A percentile compares a stretch with the other conserved stretches of the same genome.
These are phyloP conservation scores for Croton setiger DNA, from an alignment of 441 rosid species.

Conservation along the genomic window DNA sequence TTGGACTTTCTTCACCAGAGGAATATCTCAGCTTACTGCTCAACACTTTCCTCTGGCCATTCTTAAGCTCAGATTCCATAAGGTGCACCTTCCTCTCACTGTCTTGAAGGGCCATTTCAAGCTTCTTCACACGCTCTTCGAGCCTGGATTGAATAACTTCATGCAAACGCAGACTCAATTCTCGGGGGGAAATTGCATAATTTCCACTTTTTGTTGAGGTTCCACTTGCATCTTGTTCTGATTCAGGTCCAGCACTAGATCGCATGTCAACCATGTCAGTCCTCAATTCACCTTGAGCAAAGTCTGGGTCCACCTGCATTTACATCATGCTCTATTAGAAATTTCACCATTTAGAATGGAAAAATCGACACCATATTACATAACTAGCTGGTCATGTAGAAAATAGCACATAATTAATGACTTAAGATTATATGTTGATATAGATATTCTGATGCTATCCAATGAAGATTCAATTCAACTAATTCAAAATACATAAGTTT, in stretches of 20 bases:
- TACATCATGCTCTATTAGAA: slow-evolving; percentile 11
- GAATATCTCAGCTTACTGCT: slow-evolving; percentile 31
- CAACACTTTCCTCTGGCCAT: slow-evolving; percentile 31
- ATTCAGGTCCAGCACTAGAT: slow-evolving; percentile 31
- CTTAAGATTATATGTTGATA: background rate
- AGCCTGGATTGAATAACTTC: slow-evolving; percentile 70
- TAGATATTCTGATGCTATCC: background rate
- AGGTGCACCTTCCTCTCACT: slow-evolving; percentile 58
- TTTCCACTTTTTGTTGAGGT: slow-evolving; percentile 48
- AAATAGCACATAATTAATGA: background rate
- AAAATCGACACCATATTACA: background rate
- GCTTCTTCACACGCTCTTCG: slow-evolving; percentile 59
- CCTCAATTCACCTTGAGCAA: slow-evolving; percentile 65
- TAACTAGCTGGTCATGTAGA: background rate
- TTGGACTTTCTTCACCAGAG: slow-evolving; percentile 32
- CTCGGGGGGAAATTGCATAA: slow-evolving; percentile 72
- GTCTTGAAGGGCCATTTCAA: slow-evolving; percentile 66
- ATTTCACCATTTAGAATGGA: background rate
- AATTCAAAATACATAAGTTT: background rate
- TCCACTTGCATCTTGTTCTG: slow-evolving; percentile 54
- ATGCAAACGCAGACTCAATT: slow-evolving; percentile 68
- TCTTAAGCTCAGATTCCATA: slow-evolving; percentile 45
- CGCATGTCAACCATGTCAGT: slow-evolving; percentile 30
- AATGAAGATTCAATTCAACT: background rate
- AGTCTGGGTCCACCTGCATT: slow-evolving; percentile 62